A percentile compares a stretch with the other conserved stretches of the same genome.
These are phyloP conservation scores for Aspergillus sclerotiicarbonarius DNA, from an alignment of 495 filamentous ascomycete species.

Conservation along the genomic window DNA sequence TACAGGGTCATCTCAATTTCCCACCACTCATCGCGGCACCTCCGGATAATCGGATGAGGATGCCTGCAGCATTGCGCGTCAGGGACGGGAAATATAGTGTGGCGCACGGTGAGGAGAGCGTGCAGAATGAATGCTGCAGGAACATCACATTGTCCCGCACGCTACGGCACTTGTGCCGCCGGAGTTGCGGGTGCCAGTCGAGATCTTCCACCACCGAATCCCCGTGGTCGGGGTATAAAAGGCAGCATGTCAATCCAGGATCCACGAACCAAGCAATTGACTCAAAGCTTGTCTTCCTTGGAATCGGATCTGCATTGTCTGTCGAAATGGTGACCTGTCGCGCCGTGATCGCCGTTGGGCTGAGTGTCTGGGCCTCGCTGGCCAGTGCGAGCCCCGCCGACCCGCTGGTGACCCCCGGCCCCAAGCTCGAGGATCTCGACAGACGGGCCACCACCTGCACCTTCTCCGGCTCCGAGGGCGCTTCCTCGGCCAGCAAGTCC, in stretches of 20 bases:
- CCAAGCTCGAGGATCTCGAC: constrained; percentile 5
- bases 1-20: neutral
- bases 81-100: neutral
- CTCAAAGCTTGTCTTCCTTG: neutral
- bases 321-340: neutral
- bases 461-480: constrained; percentile 28
- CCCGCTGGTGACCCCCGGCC: neutral
- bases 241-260: neutral
- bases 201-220: neutral
- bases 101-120: neutral
- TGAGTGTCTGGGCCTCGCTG: neutral
- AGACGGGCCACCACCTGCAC: constrained; percentile 30
- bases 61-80: neutral
- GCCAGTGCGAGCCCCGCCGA: neutral
- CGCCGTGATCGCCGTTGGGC: neutral
- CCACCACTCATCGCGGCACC: neutral
- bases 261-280: neutral
- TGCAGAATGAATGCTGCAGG: neutral
- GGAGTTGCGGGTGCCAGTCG: neutral
- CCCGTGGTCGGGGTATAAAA: neutral
- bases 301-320: neutral
- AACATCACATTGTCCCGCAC: neutral
- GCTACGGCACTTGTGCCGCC: neutral
- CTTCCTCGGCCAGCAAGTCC: constrained; percentile 35
- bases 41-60: neutral